Percentiles rank a stretch among this genome's conserved stretches.
Evolutionary conservation across 148 eudicot genomes (phyloP).

Genomic region (Rhododendron ferrugineum): DNA sequence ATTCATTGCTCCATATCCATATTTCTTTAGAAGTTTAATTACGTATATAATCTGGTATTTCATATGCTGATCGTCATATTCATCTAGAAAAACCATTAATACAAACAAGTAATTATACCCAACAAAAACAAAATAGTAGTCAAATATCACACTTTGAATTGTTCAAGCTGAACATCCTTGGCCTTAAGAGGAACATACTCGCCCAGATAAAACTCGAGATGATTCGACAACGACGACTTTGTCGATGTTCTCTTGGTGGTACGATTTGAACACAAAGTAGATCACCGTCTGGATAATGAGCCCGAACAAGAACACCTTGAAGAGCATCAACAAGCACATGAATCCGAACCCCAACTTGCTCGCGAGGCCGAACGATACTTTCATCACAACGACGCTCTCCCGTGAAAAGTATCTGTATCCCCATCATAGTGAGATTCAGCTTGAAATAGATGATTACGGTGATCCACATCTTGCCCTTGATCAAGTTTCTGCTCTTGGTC

Average conservation of each 20-base stretch:
- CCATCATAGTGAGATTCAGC: neutral
- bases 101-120: too few relatives aligned
- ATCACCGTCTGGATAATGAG: conserved; percentile 50
- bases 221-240: conserved; percentile 50
- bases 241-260: conserved; percentile 65
- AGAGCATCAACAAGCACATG: conserved; percentile 12
- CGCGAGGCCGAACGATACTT: neutral
- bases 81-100: too few relatives aligned
- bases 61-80: too few relatives aligned
- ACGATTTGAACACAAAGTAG: conserved; percentile 69
- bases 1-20: too few relatives aligned
- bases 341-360: conserved; percentile 1
- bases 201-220: conserved; percentile 58
- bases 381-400: conserved; percentile 1
- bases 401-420: conserved; percentile 7
- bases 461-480: conserved; percentile 25
- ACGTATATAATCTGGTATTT: too few relatives aligned
- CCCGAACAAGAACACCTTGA: conserved; percentile 25
- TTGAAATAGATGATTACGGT: conserved; percentile 4
- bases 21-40: too few relatives aligned
- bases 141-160: conserved; percentile 11
- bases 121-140: too few relatives aligned
- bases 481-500: conserved; percentile 24
- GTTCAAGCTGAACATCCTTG: conserved; percentile 45
- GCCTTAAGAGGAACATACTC: conserved; percentile 54